phyloP scores from a whole-genome alignment of 139 green algal species.

The Micromonas pusilla region DNA sequence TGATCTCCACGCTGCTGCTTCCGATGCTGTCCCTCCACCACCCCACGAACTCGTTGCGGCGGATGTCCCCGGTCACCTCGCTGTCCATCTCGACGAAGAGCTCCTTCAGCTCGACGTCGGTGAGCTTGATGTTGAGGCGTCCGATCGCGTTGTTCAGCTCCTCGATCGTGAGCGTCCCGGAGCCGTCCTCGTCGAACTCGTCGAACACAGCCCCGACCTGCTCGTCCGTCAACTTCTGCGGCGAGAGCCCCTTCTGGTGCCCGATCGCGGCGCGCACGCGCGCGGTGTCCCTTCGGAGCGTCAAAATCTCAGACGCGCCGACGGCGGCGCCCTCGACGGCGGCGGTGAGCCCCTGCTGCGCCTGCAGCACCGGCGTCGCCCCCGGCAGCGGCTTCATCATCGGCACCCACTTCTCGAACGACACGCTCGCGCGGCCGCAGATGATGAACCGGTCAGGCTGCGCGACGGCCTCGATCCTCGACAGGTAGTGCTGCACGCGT shows the following conservation, averaged over 20 bases:
- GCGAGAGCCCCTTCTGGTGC: conserved; percentile 9
- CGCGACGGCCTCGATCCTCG: conserved; percentile 7
- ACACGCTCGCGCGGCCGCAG: background rate
- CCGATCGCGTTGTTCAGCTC: conserved; percentile 18
- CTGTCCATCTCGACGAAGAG: conserved; percentile 34
- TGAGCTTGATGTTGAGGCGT: conserved; percentile 7
- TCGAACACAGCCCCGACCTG: conserved; percentile 28
- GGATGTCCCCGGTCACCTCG: background rate
- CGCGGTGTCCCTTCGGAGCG: conserved; percentile 7
- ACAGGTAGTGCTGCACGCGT: conserved; percentile 29
- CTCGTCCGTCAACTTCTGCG: conserved; percentile 18
- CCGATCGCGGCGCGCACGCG: conserved; percentile 31
- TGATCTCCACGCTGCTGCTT: conserved; percentile 11
- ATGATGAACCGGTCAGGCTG: conserved; percentile 18
- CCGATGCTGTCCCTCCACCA: conserved; percentile 26
- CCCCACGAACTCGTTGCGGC: conserved; percentile 28
- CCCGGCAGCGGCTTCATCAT: background rate
- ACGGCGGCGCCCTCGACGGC: conserved; percentile 27
- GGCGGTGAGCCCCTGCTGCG: background rate
- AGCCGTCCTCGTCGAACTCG: conserved; percentile 1
- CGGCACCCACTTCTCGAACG: conserved; percentile 24
- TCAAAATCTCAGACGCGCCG: conserved; percentile 6
- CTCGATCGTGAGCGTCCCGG: background rate
- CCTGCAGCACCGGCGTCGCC: background rate
- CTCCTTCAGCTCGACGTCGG: conserved; percentile 27